phyloP scores from a whole-genome alignment of 1,139 yeast genomes.

The Groenewaldozyma sp. region DNA sequence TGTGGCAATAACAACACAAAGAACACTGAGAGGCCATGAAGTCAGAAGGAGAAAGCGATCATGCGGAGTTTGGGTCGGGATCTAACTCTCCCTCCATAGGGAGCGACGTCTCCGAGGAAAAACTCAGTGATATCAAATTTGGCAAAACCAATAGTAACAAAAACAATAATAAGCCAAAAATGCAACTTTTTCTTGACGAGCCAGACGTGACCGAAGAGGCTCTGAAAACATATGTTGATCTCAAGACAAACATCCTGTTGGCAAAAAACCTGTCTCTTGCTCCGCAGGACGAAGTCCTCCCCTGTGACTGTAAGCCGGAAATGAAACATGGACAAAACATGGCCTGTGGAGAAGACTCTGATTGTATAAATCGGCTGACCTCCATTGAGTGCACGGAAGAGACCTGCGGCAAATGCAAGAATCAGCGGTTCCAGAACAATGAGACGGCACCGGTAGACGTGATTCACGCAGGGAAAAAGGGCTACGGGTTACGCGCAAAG shows the following conservation, averaged over 20 bases:
- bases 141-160: no score
- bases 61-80: no score
- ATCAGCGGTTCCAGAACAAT: constrained; percentile 75
- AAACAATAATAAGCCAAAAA: constrained; percentile 2
- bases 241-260: constrained; percentile 54
- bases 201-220: constrained; percentile 71
- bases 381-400: constrained; percentile 82
- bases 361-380: constrained; percentile 86
- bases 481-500: constrained; percentile 79
- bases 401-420: constrained; percentile 74
- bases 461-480: constrained; percentile 73
- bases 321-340: constrained; percentile 41
- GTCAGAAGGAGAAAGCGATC: no score
- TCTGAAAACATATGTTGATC: constrained; percentile 41
- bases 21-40: no score
- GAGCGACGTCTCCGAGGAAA: no score
- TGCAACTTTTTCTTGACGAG: constrained; percentile 37
- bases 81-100: no score
- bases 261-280: constrained; percentile 53
- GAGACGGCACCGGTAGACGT: constrained; percentile 67
- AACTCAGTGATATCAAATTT: no score
- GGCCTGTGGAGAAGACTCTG: constrained; percentile 82
- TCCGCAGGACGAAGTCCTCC: constrained; percentile 68
- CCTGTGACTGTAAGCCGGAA: constrained; percentile 72
- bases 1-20: no score